Conservation (phyloP, 139 green algal species). For the Volvox africanus region DNA sequence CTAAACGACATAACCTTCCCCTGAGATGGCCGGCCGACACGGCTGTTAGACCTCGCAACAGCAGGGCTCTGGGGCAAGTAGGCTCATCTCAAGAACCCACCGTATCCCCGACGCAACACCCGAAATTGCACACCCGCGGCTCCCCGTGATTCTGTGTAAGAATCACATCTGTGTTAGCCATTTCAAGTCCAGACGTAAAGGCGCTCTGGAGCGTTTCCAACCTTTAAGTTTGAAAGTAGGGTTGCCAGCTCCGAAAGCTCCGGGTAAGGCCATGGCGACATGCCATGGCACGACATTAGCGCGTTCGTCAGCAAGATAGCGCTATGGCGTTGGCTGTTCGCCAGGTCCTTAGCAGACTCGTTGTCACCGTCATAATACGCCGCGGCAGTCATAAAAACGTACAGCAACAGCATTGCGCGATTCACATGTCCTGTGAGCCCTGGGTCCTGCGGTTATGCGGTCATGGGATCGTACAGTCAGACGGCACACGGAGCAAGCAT, state of each 20-base stretch:
- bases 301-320: background rate
- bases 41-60: no score
- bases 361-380: background rate
- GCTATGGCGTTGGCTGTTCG: background rate
- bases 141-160: no score
- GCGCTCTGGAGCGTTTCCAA: background rate
- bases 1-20: no score
- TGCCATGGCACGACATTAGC: conserved; percentile 7
- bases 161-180: no score
- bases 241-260: background rate
- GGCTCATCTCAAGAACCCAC: no score
- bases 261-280: background rate
- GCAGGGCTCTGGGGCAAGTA: no score
- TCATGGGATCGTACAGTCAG: no score
- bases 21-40: no score
- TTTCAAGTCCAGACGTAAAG: no score
- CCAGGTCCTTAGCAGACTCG: background rate
- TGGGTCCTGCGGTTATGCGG: background rate
- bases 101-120: no score
- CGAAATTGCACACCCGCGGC: no score
- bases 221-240: background rate
- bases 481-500: no score
- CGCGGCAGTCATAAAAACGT: background rate
- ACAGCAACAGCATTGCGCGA: background rate
- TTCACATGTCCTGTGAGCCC: background rate